Evolutionary conservation across 768 basidiomycete genomes (phyloP).

Genomic region (Amanita inopinata): DNA sequence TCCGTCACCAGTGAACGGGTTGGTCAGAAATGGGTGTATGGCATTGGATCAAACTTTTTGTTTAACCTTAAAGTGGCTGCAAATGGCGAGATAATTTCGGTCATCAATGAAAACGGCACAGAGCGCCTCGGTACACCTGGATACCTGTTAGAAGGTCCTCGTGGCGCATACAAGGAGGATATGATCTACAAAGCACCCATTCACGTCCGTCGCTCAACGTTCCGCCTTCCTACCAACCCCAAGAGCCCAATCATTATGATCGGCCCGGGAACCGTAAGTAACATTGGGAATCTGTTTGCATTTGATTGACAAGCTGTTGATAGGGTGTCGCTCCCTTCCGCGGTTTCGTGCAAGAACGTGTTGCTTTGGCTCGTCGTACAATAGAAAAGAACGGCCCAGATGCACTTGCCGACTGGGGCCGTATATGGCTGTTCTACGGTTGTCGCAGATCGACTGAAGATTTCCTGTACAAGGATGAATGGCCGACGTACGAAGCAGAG

Average conservation of each 20-base stretch:
- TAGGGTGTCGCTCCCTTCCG: constrained; percentile 99
- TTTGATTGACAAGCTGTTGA: constrained; percentile 9
- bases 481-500: constrained; percentile 80
- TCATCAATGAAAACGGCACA: constrained; percentile 27
- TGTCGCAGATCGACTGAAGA: constrained; percentile 86
- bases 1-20: constrained; percentile 46
- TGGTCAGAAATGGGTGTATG: constrained; percentile 63
- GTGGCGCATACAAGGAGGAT: constrained; percentile 70
- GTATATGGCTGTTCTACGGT: constrained; percentile 91
- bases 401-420: constrained; percentile 92
- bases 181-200: constrained; percentile 77
- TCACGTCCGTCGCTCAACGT: constrained; percentile 93
- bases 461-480: constrained; percentile 92
- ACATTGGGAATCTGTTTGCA: background rate
- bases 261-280: constrained; percentile 91
- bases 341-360: constrained; percentile 96
- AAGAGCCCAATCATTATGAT: constrained; percentile 99
- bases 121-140: constrained; percentile 41
- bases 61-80: constrained; percentile 80
- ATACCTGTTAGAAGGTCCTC: constrained; percentile 87
- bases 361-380: constrained; percentile 89
- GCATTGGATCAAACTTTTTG: constrained; percentile 92
- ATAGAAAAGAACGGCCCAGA: constrained; percentile 93
- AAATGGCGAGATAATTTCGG: constrained; percentile 44
- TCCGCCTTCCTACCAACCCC: constrained; percentile 94